Conservation (phyloP, 2,329 filamentous ascomycete genomes). For the Thermoascus crustaceus region DNA sequence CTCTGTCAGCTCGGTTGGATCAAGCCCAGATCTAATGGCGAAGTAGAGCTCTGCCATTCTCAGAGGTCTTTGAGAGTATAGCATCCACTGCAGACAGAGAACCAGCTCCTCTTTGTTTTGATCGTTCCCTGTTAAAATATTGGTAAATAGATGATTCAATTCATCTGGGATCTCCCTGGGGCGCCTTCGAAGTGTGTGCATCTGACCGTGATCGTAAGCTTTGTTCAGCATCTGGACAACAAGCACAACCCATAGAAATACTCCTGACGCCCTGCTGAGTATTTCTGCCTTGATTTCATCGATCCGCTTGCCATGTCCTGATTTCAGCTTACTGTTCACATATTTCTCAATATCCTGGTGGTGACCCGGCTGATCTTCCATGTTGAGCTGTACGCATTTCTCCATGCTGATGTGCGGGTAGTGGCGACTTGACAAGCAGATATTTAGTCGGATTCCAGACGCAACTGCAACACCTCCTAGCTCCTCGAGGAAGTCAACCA, state of each 20-base stretch:
- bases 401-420: slow-evolving; percentile 35
- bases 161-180: slow-evolving; percentile 27
- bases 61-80: too few species aligned
- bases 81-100: slow-evolving; percentile 5
- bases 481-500: slow-evolving; percentile 30
- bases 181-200: slow-evolving; percentile 18
- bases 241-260: slow-evolving; percentile 40
- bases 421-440: slow-evolving; percentile 38
- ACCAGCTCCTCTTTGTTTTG: slow-evolving; percentile 3
- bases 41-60: too few species aligned
- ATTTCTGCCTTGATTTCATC: slow-evolving; percentile 20
- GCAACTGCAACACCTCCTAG: slow-evolving; percentile 15
- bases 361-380: slow-evolving; percentile 36
- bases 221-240: slow-evolving; percentile 38
- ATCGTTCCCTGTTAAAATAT: slow-evolving; percentile 8
- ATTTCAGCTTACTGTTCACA: slow-evolving; percentile 7
- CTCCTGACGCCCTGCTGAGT: too few species aligned
- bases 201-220: slow-evolving; percentile 21
- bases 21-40: too few species aligned
- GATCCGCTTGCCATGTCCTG: slow-evolving; percentile 15
- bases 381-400: slow-evolving; percentile 21
- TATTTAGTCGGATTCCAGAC: slow-evolving; percentile 12
- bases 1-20: slow-evolving; percentile 9
- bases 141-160: slow-evolving; percentile 10
- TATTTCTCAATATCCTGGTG: slow-evolving; percentile 18